Conservation (phyloP, 106 monocot genomes). For the Iris macrosiphon region DNA sequence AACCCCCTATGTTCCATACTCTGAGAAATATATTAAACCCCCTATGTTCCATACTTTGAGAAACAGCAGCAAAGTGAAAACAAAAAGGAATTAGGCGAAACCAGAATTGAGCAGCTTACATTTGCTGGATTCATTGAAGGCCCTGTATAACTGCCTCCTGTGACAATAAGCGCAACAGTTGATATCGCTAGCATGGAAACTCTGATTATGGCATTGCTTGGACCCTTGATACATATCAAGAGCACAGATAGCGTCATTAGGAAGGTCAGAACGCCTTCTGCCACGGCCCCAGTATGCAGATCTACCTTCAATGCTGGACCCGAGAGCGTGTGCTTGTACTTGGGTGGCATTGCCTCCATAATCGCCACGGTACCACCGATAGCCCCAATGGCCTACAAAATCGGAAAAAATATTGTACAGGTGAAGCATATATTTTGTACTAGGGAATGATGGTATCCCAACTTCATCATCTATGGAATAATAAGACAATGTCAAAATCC, state of each 20-base stretch:
- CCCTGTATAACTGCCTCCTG: conserved; percentile 60
- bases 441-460: no score
- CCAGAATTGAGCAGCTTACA: conserved; percentile 35
- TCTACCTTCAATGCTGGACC: conserved; percentile 85
- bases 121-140: conserved; percentile 84
- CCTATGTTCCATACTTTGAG: no score
- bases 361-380: conserved; percentile 70
- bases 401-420: no score
- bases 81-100: neutral
- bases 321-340: conserved; percentile 77
- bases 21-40: no score
- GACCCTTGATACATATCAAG: conserved; percentile 62
- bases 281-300: conserved; percentile 71
- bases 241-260: conserved; percentile 67
- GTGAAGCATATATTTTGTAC: no score
- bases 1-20: no score
- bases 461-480: no score
- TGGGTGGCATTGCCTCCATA: conserved; percentile 58
- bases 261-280: conserved; percentile 83
- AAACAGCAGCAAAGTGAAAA: neutral
- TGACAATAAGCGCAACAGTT: conserved; percentile 51
- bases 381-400: conserved; percentile 84
- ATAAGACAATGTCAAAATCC: no score
- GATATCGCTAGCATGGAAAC: conserved; percentile 46
- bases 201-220: conserved; percentile 50